A percentile compares a stretch with the other conserved stretches of the same genome.
phyloP scores from a whole-genome alignment of 2,329 filamentous ascomycete species.

The Clarireedia monteithiana region DNA sequence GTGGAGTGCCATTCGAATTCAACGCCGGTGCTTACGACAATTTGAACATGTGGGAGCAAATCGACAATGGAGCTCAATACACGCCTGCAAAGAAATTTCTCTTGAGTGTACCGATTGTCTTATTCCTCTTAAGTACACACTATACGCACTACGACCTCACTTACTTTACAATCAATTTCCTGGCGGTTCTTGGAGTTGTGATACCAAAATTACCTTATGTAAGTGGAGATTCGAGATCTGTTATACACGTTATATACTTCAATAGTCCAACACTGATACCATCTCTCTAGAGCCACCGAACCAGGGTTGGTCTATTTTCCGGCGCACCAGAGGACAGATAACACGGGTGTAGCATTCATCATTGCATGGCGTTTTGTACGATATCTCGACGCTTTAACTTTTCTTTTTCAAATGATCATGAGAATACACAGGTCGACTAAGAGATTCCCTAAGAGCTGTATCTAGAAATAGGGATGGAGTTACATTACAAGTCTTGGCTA shows the following conservation, averaged over 20 bases:
- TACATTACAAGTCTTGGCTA: constrained; percentile 20
- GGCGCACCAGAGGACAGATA: constrained; percentile 54
- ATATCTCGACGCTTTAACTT: constrained; percentile 22
- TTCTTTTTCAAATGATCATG: constrained; percentile 18
- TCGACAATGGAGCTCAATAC: constrained; percentile 97
- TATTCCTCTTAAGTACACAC: constrained; percentile 95
- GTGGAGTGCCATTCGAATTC: constrained; percentile 97
- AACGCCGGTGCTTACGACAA: constrained; percentile 98
- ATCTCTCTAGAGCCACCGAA: constrained; percentile 59
- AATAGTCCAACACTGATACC: constrained; percentile 12
- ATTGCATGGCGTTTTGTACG: constrained; percentile 26
- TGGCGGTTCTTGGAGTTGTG: constrained; percentile 85
- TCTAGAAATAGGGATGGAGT: constrained; percentile 22
- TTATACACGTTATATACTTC: neutral
- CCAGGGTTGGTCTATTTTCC: constrained; percentile 69
- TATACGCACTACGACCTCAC: constrained; percentile 97
- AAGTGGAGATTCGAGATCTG: constrained; percentile 32
- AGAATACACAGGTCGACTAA: constrained; percentile 20
- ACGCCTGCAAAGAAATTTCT: constrained; percentile 98
- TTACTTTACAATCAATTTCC: constrained; percentile 95
- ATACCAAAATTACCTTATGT: constrained; percentile 96
- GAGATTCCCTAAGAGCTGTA: constrained; percentile 22
- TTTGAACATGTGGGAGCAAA: constrained; percentile 99
- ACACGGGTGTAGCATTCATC: constrained; percentile 10
- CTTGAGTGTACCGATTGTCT: constrained; percentile 83